Conservation (phyloP, 768 basidiomycete genomes). For the Gyrodon lividus region DNA sequence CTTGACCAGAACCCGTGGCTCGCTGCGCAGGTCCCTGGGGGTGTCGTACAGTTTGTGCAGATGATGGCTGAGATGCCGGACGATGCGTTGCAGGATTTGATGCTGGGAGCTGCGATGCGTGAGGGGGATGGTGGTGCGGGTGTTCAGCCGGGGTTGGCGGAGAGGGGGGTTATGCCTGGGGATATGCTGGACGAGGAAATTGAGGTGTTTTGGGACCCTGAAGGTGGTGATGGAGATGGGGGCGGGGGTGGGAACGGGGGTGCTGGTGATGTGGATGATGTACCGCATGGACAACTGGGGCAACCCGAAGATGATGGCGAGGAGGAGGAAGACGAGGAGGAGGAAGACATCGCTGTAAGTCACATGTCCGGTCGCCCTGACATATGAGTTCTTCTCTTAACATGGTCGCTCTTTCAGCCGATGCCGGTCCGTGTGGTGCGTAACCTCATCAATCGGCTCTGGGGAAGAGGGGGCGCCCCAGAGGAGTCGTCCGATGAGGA, state of each 20-base stretch:
- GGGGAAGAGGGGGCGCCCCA: constrained; percentile 40
- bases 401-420: constrained; percentile 38
- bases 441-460: constrained; percentile 59
- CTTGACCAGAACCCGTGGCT: constrained; percentile 58
- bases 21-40: constrained; percentile 59
- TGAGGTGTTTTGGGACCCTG: constrained; percentile 22
- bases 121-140: constrained; percentile 30
- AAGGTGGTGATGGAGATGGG: constrained; percentile 26
- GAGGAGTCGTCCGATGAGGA: constrained; percentile 24
- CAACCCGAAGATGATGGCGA: constrained; percentile 25
- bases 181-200: constrained; percentile 46
- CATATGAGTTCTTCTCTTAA: not conserved
- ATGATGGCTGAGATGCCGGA: constrained; percentile 52
- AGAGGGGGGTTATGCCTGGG: constrained; percentile 36
- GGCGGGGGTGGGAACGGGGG: constrained; percentile 26
- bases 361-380: not conserved
- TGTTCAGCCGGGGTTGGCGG: constrained; percentile 22
- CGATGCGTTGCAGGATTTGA: constrained; percentile 59
- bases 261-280: constrained; percentile 28
- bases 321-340: constrained; percentile 37
- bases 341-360: constrained; percentile 48
- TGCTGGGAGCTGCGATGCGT: constrained; percentile 45
- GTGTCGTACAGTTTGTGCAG: constrained; percentile 63
- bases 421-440: constrained; percentile 58
- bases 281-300: constrained; percentile 11